Percentiles rank a stretch among this genome's conserved stretches.
phyloP scores from a whole-genome alignment of 352 stramenopile species.

The Phytopythium chamaehyphon region DNA sequence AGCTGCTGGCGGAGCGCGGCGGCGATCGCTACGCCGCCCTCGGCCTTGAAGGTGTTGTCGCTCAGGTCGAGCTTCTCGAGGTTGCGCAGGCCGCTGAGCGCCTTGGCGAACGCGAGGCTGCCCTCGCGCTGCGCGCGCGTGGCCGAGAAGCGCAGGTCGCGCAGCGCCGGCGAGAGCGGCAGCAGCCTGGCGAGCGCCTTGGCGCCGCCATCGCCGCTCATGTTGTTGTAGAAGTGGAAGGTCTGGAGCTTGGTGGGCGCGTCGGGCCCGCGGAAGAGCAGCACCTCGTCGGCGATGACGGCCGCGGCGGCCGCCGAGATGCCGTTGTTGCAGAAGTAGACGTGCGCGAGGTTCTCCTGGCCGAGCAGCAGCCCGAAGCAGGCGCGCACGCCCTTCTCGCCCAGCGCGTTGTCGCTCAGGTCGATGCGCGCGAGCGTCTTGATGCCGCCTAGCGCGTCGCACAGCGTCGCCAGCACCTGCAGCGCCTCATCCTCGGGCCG shows the following conservation, averaged over 20 bases:
- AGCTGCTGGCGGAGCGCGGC: constrained; percentile 66
- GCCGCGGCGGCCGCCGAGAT: constrained; percentile 87
- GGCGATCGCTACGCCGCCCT: constrained; percentile 84
- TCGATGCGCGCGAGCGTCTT: constrained; percentile 82
- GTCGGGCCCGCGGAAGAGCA: constrained; percentile 69
- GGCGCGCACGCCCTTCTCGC: constrained; percentile 91
- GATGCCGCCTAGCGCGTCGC: constrained; percentile 57
- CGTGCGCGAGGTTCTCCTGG: constrained; percentile 73
- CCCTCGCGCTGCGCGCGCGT: constrained; percentile 86
- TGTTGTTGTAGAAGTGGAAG: constrained; percentile 98
- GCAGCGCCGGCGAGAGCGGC: constrained; percentile 75
- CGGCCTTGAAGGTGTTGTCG: constrained; percentile 92
- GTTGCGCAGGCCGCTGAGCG: constrained; percentile 56
- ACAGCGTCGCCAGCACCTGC: constrained; percentile 77
- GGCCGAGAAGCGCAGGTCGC: constrained; percentile 92
- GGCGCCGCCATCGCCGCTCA: constrained; percentile 92
- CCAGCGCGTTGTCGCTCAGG: constrained; percentile 95
- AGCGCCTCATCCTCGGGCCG: constrained; percentile 79
- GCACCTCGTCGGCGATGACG: constrained; percentile 84
- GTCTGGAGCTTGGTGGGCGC: constrained; percentile 82
- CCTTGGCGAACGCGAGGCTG: constrained; percentile 84
- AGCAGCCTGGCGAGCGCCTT: constrained; percentile 86
- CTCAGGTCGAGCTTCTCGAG: constrained; percentile 90
- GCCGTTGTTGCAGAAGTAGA: constrained; percentile 95
- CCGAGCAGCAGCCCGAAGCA: constrained; percentile 83